phyloP scores from a whole-genome alignment of 805 yeast species.

The Sugiyamaella qingdaonensis region DNA sequence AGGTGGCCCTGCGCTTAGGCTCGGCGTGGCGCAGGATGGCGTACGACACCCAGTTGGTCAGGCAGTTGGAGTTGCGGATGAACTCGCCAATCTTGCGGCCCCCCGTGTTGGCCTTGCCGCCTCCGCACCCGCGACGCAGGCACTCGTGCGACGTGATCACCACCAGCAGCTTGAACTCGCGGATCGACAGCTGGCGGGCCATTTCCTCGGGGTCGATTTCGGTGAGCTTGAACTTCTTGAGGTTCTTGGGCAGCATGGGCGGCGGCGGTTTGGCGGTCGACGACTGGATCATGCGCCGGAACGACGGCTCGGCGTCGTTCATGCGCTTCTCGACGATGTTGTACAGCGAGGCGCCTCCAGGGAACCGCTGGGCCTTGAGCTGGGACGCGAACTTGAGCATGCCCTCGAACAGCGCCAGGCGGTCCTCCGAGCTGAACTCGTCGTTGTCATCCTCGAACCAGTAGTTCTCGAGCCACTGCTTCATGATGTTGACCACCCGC shows the following conservation, averaged over 20 bases:
- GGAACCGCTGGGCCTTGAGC: constrained; percentile 39
- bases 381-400: constrained; percentile 40
- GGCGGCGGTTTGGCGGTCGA: constrained; percentile 22
- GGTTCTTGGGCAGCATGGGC: constrained; percentile 26
- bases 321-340: constrained; percentile 38
- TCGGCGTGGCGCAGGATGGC: constrained; percentile 66
- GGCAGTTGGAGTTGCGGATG: constrained; percentile 54
- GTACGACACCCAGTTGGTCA: constrained; percentile 78
- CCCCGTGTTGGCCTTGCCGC: constrained; percentile 32
- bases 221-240: constrained; percentile 45
- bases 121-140: constrained; percentile 71
- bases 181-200: constrained; percentile 80
- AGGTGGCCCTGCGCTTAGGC: constrained; percentile 58
- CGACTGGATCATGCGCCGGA: constrained; percentile 17
- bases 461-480: constrained; percentile 58
- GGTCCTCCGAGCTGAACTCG: constrained; percentile 12
- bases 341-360: constrained; percentile 41
- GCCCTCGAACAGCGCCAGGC: constrained; percentile 30
- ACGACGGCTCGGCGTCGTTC: constrained; percentile 23
- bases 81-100: constrained; percentile 23
- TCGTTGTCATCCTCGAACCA: constrained; percentile 49
- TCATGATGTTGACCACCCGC: constrained; percentile 64
- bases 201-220: constrained; percentile 72
- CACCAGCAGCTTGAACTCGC: constrained; percentile 67
- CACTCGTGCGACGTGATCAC: constrained; percentile 69